Evolutionary conservation across 2,329 filamentous ascomycete genomes (phyloP), one percentile per base, ranked within the genome.

Genomic region (Pseudopithomyces chartarum): DNA sequence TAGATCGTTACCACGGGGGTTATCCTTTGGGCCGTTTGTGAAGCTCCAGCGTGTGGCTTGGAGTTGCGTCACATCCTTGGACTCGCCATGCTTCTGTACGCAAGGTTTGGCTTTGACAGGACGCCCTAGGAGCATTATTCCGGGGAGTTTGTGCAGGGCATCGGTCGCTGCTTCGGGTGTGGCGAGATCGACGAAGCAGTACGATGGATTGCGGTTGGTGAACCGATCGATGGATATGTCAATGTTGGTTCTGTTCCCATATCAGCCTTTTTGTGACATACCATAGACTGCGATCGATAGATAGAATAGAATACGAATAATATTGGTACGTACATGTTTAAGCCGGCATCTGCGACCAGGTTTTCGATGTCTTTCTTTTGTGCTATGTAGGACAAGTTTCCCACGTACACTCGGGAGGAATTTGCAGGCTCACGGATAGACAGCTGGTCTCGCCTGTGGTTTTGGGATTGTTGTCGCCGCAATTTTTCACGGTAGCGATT

Each of bases 131-230:
- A 91, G 76, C 12, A 80, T 75, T 19, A 77, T 78, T 17, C 82
- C 83, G 54, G 84, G 79, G 42, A 91, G 76, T 12, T 81, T 77
- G n/a, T 73, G 67, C 70, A 90, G 85, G 1, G 85, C 86, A 1
- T 73, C 72, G 4, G 84, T 79, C 2, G 88, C 88, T 29, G 85
- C 78, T 26, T 84, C 84, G 44, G 80, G 80, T 45, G 79, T 81
- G 44, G 74, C 73, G 55, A 91, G 84, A 66, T 91, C 88, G 44
- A 91, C 84, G 64, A 92, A 91, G 77, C 88, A 91, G 76, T 90
- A 91, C 36, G 87, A 88, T 0, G 88, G 88, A 70, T 91, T 91
- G 43, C 88, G 81, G 39, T 83, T 85, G 29, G 84, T 88, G 71
- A 89, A 85, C 1, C 87, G 84, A 65, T 91, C 88, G 52, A 89